Conservation (phyloP, 495 filamentous ascomycete species). For the Jackrogersella multiformis region DNA sequence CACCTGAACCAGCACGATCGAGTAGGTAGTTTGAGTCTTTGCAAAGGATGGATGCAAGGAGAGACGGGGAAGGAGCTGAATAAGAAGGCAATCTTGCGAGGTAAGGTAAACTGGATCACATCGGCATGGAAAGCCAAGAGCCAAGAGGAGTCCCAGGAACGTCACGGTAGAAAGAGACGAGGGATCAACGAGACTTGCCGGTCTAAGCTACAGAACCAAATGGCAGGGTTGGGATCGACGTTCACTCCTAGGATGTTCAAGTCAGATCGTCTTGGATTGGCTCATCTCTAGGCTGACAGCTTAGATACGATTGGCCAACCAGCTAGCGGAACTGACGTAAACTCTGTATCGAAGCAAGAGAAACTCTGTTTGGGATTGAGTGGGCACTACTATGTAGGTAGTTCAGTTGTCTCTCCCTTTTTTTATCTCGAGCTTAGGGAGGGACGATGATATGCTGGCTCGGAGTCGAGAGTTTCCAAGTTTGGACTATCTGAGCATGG, state of each 20-base stretch:
- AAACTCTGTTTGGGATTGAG: slow-evolving; percentile 35
- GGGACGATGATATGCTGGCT: slow-evolving; percentile 16
- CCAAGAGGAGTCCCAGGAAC: slow-evolving; percentile 26
- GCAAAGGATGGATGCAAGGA: slow-evolving; percentile 12
- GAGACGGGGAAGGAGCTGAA: slow-evolving; percentile 3
- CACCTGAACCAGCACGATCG: slow-evolving; percentile 4
- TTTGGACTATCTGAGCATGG: slow-evolving; percentile 17
- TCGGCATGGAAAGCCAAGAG: slow-evolving; percentile 22
- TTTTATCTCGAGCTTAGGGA: slow-evolving; percentile 10
- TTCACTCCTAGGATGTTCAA: slow-evolving; percentile 40
- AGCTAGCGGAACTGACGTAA: slow-evolving; percentile 33
- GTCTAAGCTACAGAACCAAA: slow-evolving; percentile 30
- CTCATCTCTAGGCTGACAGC: slow-evolving; percentile 28
- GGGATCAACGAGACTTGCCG: slow-evolving; percentile 33
- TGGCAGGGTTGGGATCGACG: slow-evolving; percentile 42
- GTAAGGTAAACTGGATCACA: slow-evolving; percentile 21
- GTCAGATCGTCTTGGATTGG: slow-evolving; percentile 35
- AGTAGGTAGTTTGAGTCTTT: slow-evolving; percentile 3
- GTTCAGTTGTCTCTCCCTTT: slow-evolving; percentile 26
- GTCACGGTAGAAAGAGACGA: slow-evolving; percentile 11
- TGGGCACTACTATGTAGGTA: too few relatives aligned
- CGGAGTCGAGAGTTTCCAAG: slow-evolving; percentile 19
- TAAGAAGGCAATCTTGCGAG: slow-evolving; percentile 13
- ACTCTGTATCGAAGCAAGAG: slow-evolving; percentile 33
- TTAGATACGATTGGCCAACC: slow-evolving; percentile 41